Percentiles rank a stretch among this genome's conserved stretches.
Evolutionary conservation across 2,329 filamentous ascomycete genomes (phyloP).

Genomic region (Penicillium sp.): DNA sequence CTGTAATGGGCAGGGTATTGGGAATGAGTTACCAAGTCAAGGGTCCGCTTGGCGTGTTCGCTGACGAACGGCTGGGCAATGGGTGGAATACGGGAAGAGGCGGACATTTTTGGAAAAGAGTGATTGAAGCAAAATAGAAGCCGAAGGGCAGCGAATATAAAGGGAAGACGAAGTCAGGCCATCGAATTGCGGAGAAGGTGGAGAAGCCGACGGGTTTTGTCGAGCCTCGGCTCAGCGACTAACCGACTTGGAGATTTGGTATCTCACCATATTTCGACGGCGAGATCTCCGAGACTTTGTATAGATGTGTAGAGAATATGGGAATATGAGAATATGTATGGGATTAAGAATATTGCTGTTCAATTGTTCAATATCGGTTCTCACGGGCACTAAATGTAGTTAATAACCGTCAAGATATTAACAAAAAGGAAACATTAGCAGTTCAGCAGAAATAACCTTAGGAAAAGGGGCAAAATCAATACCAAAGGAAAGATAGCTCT

Average conservation of each 20-base stretch:
- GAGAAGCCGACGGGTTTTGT: constrained; percentile 26
- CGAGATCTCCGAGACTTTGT: not conserved
- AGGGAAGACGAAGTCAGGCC: constrained; percentile 10
- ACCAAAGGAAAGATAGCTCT: not conserved
- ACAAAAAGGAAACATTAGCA: not conserved
- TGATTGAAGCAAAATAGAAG: not conserved
- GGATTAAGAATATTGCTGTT: not conserved
- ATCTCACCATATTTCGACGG: not conserved
- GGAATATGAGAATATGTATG: not conserved
- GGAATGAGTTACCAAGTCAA: constrained; percentile 57
- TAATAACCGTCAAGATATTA: not conserved
- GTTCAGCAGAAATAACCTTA: not conserved
- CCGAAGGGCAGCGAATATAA: not conserved
- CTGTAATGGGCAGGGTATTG: not conserved
- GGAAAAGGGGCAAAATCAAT: not conserved
- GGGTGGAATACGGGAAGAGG: constrained; percentile 47
- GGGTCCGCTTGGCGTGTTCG: constrained; percentile 70
- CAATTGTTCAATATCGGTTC: not conserved
- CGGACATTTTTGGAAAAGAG: constrained; percentile 38
- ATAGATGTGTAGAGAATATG: not conserved
- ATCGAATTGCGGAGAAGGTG: constrained; percentile 22
- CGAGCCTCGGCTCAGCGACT: constrained; percentile 19
- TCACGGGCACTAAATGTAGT: not conserved
- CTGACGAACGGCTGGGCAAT: constrained; percentile 61
- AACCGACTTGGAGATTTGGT: not conserved